Conservation (phyloP, 1,139 yeast species). For the Magnusiomyces suaveolens region DNA sequence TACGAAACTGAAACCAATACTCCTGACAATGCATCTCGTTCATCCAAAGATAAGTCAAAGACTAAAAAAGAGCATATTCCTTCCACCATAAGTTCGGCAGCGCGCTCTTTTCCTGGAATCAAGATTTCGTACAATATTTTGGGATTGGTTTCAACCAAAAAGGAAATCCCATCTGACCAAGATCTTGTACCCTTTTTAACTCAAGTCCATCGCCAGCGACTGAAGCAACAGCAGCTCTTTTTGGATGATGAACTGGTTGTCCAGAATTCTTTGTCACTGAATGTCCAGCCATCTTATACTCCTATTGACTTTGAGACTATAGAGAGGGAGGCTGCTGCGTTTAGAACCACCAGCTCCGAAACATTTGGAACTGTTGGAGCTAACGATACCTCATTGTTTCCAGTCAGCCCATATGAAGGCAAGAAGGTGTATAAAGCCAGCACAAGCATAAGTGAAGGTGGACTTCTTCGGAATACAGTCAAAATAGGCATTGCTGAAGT, state of each 20-base stretch:
- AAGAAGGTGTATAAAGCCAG: neutral
- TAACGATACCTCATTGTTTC: neutral
- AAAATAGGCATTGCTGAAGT: slow-evolving; percentile 12
- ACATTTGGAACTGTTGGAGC: neutral
- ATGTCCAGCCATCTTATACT: neutral
- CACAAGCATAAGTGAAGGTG: neutral
- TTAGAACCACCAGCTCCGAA: neutral
- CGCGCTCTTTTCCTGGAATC: neutral
- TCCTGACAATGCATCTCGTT: neutral
- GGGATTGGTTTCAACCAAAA: neutral
- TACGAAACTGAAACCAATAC: neutral
- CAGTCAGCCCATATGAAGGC: neutral
- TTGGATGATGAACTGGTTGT: neutral
- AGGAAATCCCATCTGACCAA: neutral
- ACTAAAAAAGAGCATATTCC: neutral
- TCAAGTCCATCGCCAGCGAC: neutral
- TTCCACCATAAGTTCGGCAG: neutral
- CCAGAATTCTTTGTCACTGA: neutral
- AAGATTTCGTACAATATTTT: neutral
- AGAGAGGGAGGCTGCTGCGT: neutral
- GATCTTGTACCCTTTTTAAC: neutral
- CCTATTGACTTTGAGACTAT: neutral
- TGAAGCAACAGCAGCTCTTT: neutral
- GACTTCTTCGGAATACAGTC: slow-evolving; percentile 5
- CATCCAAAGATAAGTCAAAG: neutral